Conservation (phyloP, 495 filamentous ascomycete species). For the Neurospora africana region DNA sequence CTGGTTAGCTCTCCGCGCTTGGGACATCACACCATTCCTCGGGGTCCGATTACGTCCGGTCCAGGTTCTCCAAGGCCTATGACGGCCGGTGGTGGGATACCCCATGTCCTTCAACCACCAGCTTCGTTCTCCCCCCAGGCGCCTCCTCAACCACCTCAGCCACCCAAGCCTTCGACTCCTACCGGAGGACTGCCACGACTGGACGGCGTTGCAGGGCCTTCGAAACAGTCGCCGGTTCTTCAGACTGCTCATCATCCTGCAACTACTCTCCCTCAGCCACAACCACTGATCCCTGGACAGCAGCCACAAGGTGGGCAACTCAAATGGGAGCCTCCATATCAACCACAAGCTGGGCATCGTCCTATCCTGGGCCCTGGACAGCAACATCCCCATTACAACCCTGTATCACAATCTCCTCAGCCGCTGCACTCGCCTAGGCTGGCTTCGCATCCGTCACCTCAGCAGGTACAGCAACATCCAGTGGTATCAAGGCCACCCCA, state of each 20-base stretch:
- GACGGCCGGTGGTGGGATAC: constrained; percentile 8
- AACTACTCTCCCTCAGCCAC: constrained; percentile 3
- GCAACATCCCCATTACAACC: constrained; percentile 15
- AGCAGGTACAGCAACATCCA: constrained; percentile 10
- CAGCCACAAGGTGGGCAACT: constrained; percentile 12
- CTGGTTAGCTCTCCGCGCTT: constrained; percentile 6
- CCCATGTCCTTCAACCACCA: constrained; percentile 33
- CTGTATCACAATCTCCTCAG: constrained; percentile 9
- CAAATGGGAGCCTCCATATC: constrained; percentile 44
- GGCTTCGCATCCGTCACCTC: constrained; percentile 10
- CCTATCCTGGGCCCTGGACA: constrained; percentile 1
- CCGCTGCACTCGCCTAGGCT: constrained; percentile 6
- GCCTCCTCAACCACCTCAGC: constrained; percentile 14
- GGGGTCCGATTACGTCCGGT: constrained; percentile 12
- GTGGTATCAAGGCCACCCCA: constrained; percentile 15
- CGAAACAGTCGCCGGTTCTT: constrained; percentile 3
- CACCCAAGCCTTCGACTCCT: constrained; percentile 12
- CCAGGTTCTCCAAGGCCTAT: constrained; percentile 17
- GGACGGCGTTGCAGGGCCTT: constrained; percentile 9
- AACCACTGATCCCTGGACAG: not conserved
- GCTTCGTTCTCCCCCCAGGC: constrained; percentile 17
- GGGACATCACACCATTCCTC: constrained; percentile 8
- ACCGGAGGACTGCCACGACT: constrained; percentile 25
- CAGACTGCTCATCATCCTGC: constrained; percentile 3
- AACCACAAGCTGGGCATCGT: constrained; percentile 14